Conservation (phyloP, 345 rosid genomes). For the Psidium friedrichsthalianum region DNA sequence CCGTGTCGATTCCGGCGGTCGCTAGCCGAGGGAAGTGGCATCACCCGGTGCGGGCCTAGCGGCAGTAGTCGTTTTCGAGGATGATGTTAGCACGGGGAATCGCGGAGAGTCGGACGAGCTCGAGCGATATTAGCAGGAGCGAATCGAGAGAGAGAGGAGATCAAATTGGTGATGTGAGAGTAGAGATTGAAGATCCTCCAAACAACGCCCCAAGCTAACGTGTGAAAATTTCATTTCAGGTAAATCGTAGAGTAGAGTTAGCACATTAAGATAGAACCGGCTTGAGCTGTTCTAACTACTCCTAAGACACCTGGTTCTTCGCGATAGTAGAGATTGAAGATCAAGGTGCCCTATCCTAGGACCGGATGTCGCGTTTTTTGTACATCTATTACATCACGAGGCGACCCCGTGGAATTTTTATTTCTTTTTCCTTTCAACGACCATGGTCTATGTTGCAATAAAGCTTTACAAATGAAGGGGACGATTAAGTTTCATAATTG, state of each 20-base stretch:
- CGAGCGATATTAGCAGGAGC: background rate
- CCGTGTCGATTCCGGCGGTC: slow-evolving; percentile 10
- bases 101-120: background rate
- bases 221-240: background rate
- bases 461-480: background rate
- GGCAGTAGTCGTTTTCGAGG: background rate
- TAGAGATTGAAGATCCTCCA: background rate
- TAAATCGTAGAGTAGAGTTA: background rate
- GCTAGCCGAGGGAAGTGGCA: slow-evolving; percentile 6
- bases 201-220: background rate
- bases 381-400: background rate
- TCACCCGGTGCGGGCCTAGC: background rate
- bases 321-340: too few species aligned
- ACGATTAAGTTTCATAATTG: background rate
- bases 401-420: background rate
- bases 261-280: background rate
- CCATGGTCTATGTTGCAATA: background rate
- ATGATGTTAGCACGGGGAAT: background rate
- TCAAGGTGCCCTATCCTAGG: background rate
- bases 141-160: background rate
- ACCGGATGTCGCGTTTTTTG: background rate
- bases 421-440: background rate
- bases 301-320: background rate
- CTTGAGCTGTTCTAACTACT: background rate
- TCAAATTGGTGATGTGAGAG: background rate